phyloP scores from a whole-genome alignment of 202 grass and related monocot genomes.

The Bolboschoenoplectus hybrid region DNA sequence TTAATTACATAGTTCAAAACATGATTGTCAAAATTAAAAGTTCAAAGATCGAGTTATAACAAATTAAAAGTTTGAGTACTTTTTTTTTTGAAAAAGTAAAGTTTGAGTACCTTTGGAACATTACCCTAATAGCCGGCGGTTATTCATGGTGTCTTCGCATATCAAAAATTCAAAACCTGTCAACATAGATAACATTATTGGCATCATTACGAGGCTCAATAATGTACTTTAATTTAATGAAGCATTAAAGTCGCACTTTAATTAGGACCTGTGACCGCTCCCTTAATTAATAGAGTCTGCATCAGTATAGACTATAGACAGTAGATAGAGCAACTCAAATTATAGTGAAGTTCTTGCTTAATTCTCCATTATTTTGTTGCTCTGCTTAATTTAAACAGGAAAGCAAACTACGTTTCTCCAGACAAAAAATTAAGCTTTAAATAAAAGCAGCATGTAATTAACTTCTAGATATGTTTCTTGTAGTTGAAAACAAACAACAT shows the following conservation, averaged over 20 bases:
- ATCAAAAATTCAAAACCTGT: neutral
- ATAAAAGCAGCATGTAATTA: too few species aligned
- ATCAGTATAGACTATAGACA: constrained; percentile 1
- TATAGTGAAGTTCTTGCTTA: neutral
- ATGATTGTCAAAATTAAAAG: too few species aligned
- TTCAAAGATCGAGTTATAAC: too few species aligned
- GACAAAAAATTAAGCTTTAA: too few species aligned
- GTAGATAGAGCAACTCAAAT: neutral
- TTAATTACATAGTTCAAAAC: too few species aligned
- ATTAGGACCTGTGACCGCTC: neutral
- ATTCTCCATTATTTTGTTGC: neutral
- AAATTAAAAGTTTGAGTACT: neutral
- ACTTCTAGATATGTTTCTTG: too few species aligned
- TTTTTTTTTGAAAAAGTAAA: too few species aligned
- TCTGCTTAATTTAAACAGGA: neutral
- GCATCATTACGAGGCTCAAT: constrained; percentile 20
- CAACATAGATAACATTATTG: constrained; percentile 35
- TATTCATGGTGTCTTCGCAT: neutral
- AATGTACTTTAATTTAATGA: constrained; percentile 33
- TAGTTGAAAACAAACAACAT: too few species aligned
- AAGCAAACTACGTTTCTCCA: too few species aligned
- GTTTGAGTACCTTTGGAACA: neutral
- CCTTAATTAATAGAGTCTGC: constrained; percentile 29
- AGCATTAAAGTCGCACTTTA: constrained; percentile 23
- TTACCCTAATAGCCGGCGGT: neutral